Percentiles rank a stretch among this genome's conserved stretches.
These are phyloP conservation scores for Salix koriyanagi DNA, from an alignment of 345 rosid genomes.

Conservation along the genomic window DNA sequence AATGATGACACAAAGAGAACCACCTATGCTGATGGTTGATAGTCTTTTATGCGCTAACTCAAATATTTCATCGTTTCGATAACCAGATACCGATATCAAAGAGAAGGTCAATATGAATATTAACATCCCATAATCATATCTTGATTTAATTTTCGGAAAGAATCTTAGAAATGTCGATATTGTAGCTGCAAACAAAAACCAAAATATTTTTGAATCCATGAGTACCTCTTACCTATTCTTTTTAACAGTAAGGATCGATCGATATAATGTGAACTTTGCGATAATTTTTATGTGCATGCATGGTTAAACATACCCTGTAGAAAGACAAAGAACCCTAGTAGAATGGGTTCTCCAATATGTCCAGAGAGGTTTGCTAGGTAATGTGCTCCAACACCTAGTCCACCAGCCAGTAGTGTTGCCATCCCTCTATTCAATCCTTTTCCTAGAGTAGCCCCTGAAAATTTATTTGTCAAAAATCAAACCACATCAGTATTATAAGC, in stretches of 20 bases:
- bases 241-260: not conserved
- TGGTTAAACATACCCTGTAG: not conserved
- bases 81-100: constrained; percentile 67
- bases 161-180: constrained; percentile 61
- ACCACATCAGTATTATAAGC: not conserved
- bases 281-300: not conserved
- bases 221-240: not conserved
- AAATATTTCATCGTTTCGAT: constrained; percentile 48
- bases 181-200: constrained; percentile 39
- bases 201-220: not conserved
- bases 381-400: constrained; percentile 15
- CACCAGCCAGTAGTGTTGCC: constrained; percentile 17
- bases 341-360: constrained; percentile 11
- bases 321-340: constrained; percentile 1
- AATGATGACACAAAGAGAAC: constrained; percentile 26
- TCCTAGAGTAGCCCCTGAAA: constrained; percentile 20
- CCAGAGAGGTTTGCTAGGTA: constrained; percentile 11
- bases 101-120: constrained; percentile 76
- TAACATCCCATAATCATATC: constrained; percentile 74
- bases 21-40: constrained; percentile 62
- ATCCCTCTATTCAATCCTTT: constrained; percentile 17
- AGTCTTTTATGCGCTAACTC: constrained; percentile 53
- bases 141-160: constrained; percentile 68
- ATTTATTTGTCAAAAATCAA: not conserved
- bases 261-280: not conserved